These are phyloP conservation scores for Posidonia oceanica DNA, from an alignment of 116 monocot genomes.

Conservation along the genomic window DNA sequence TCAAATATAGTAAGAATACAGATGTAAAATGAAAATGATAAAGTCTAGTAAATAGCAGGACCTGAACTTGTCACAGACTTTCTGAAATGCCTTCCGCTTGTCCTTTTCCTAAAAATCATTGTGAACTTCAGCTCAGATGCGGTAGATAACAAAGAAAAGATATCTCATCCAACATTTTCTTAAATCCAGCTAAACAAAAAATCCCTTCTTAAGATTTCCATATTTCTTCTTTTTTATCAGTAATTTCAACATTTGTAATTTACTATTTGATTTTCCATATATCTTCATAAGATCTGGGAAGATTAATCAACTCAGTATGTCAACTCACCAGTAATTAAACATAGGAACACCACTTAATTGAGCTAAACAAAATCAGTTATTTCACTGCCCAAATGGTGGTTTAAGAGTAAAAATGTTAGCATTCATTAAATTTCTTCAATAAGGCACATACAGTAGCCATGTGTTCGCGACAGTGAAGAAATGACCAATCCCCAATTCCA, in stretches of 20 bases:
- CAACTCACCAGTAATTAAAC: too few species aligned
- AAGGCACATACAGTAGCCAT: conserved; percentile 47
- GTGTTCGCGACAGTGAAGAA: conserved; percentile 83
- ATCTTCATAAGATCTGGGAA: background rate
- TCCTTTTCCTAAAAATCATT: conserved; percentile 54
- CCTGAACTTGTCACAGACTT: conserved; percentile 87
- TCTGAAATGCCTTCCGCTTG: conserved; percentile 75
- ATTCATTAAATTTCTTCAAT: background rate
- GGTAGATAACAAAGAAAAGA: background rate
- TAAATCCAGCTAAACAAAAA: background rate
- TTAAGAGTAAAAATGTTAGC: background rate
- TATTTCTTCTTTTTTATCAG: too few species aligned
- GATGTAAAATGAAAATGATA: background rate
- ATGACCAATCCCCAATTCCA: conserved; percentile 52
- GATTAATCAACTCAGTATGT: background rate
- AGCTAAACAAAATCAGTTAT: too few species aligned
- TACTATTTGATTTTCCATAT: background rate
- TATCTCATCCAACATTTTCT: background rate
- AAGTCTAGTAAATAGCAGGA: conserved; percentile 8
- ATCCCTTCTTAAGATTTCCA: too few species aligned
- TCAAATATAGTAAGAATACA: background rate
- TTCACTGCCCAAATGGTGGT: background rate
- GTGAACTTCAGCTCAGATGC: background rate
- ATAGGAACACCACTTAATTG: too few species aligned
- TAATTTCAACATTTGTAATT: too few species aligned